Base-by-base conservation (phyloP, 2,329 filamentous ascomycete genomes). In the Venturia pyrina region DNA sequence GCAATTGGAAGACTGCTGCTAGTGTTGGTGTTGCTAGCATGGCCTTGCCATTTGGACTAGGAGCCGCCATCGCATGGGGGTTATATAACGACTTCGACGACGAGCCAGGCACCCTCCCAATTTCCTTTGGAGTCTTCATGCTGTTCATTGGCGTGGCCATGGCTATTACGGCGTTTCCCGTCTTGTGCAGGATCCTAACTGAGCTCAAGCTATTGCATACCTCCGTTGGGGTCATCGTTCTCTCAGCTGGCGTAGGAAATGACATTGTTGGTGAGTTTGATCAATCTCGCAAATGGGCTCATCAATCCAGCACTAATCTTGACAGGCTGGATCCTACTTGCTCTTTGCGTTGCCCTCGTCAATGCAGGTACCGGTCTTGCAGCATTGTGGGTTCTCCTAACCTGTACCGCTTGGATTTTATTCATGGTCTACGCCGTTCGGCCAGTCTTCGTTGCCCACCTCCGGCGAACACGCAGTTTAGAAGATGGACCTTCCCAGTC, bases 111-210 rank as follows among this genome's bases (percentile, higher is more conserved):
- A 82, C 81, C 10, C 81, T 83, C n/a, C 79, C 78, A 0, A 85
- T 89, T 62, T 75, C 77, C 19, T 89, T 89, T 72, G 82, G 83
- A 2, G 82, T 85, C 1, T 89, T 84, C 69, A 81, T 87, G 76
- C 81, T 92, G 32, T 98, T 98, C 74, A 90, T 97, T 69, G 93
- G 93, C 75, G 93, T 96, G 64, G 93, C 93, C 0, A 88, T 97
- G 76, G 90, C 92, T 37, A 98, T 98, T 70, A 97, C 93, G 82
- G 86, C 86, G 17, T 89, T 98, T 71, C 93, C 93, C 0, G 93
- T 98, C 0, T 84, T 98, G 15, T 97, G 93, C 73, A 90, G 93
- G 75, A 98, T 98, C 70, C 79, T 98, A 69, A 93, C 91, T 0
- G 93, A 96, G 75, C 81, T 98, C 64, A 95, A 96, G 71, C 81